Percentiles rank a stretch among this genome's conserved stretches.
These are phyloP conservation scores for Boletus vermiculosoides DNA, from an alignment of 768 basidiomycete species.

Conservation along the genomic window DNA sequence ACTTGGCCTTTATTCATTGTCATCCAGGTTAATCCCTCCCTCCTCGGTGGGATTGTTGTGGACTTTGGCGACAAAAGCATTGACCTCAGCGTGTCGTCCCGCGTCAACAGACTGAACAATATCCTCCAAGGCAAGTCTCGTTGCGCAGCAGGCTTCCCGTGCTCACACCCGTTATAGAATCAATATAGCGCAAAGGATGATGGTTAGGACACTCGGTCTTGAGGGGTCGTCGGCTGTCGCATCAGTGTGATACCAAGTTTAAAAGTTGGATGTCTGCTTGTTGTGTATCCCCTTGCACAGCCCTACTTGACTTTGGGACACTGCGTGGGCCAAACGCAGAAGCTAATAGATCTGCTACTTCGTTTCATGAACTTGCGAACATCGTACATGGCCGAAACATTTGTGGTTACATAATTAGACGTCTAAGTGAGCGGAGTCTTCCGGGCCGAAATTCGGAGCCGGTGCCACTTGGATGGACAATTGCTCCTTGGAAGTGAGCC, in stretches of 20 bases:
- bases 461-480: too few species aligned
- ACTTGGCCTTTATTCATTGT: conserved; percentile 3
- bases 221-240: neutral
- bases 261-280: conserved; percentile 10
- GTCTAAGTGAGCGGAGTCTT: neutral
- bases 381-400: neutral
- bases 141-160: neutral
- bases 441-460: neutral
- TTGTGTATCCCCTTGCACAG: conserved; percentile 2
- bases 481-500: neutral
- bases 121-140: conserved; percentile 70
- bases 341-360: neutral
- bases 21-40: conserved; percentile 80
- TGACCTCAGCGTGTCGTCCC: conserved; percentile 91
- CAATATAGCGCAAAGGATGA: conserved; percentile 19
- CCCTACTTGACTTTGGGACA: neutral
- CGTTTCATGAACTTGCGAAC: neutral
- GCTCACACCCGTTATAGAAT: conserved; percentile 22
- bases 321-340: neutral
- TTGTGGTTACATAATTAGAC: neutral
- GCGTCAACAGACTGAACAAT: conserved; percentile 92
- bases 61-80: conserved; percentile 99
- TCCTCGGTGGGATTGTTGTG: conserved; percentile 89
- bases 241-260: conserved; percentile 5
- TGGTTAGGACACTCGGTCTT: neutral